Evolutionary conservation across 495 filamentous ascomycete genomes (phyloP).

Genomic region (Hypoxylon cercidicola): DNA sequence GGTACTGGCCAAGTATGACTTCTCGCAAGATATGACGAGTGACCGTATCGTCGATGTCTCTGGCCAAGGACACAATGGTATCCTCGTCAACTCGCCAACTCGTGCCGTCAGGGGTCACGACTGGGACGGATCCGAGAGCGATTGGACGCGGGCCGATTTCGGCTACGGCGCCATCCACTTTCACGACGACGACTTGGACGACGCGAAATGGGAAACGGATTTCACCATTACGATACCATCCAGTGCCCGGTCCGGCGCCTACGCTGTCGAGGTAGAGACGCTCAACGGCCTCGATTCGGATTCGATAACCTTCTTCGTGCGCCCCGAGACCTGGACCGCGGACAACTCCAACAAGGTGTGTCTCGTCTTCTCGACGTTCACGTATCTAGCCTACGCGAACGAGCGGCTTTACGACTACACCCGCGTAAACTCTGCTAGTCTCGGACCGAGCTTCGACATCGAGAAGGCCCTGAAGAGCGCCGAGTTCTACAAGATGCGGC

Average conservation of each 20-base stretch:
- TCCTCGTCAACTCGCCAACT: background rate
- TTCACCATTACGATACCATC: constrained; percentile 2
- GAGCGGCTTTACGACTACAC: background rate
- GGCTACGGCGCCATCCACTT: constrained; percentile 5
- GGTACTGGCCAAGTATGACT: constrained; percentile 18
- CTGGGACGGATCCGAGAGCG: constrained; percentile 1
- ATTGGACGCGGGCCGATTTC: constrained; percentile 1
- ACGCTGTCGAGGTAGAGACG: constrained; percentile 1
- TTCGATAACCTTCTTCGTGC: constrained; percentile 3
- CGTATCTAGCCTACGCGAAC: constrained; percentile 3
- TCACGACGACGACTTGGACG: constrained; percentile 1
- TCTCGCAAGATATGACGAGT: constrained; percentile 7
- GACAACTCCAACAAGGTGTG: constrained; percentile 7
- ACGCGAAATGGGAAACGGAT: constrained; percentile 1
- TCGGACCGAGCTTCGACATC: background rate
- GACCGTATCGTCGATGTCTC: constrained; percentile 7
- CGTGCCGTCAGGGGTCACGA: constrained; percentile 2
- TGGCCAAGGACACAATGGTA: background rate
- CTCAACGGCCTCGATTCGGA: background rate
- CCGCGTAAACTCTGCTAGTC: background rate
- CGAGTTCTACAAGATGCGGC: constrained; percentile 4
- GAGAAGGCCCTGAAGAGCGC: background rate
- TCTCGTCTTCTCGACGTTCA: constrained; percentile 5
- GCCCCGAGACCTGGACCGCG: background rate
- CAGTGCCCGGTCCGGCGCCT: background rate